Base-by-base conservation (phyloP, 2,329 filamentous ascomycete genomes). In the Fusarium newnesense region DNA sequence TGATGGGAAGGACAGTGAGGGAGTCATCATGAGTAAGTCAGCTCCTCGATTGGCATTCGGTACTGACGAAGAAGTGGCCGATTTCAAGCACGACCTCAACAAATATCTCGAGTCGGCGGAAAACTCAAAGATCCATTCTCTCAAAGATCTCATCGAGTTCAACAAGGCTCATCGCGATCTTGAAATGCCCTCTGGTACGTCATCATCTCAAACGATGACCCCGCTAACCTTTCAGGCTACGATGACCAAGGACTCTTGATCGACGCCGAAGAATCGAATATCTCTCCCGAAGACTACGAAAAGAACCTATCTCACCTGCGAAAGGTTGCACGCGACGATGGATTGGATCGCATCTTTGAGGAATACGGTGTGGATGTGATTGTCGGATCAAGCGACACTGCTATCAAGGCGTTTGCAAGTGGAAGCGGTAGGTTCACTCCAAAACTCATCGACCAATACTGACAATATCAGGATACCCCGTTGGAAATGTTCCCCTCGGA, bases 161-260 rank as follows among this genome's bases (percentile, higher is more conserved):
- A 57, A 57, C 21, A 57, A 57, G 4, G 21, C 37, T 15, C 39
- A 57, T 21, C 11, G 26, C 7, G 26, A 43, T 15, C 53, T 42
- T 21, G 53, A 57, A 32, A 39, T 34, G 26, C 53, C 53, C n/a
- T 39, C 53, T 15, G 28, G 39, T 57, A 40, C 7, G 53, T 43
- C 0, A 3, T 15, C 47, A 0, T 36, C 47, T 19, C 6, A 18
- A 19, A 0, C 7, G 3, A 19, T 10, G n/a, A 52, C 16, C 21
- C 0, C 0, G 16, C 47, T 52, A 19, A 52, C 8, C 3, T 26
- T 3, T 19, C 47, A 52, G 47, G 36, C 13, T 39, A 40, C 13
- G 21, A 28, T 40, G 36, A 30, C 19, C 36, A 40, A 6, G 21
- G 32, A n/a, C 52, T 54, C 18, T 54, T 39, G 19, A 42, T 13